phyloP scores from a whole-genome alignment of 1,284 basidiomycete species.

The Microbotryum saponariae region DNA sequence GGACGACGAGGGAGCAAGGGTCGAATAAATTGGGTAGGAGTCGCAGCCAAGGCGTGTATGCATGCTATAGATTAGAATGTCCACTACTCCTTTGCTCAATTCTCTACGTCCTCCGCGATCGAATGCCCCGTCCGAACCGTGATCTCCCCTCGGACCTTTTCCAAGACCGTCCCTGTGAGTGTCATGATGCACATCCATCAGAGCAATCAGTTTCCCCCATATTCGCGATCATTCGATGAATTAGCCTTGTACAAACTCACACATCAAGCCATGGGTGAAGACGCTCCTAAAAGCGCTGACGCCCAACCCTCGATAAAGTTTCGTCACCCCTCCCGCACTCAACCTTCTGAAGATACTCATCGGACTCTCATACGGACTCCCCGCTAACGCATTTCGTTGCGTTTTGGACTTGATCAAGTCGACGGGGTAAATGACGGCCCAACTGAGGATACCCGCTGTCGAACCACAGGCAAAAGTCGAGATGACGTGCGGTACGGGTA shows the following conservation, averaged over 20 bases:
- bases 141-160: slow-evolving; percentile 12
- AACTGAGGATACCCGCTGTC: slow-evolving; percentile 66
- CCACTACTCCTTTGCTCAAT: background rate
- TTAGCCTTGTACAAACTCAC: slow-evolving; percentile 2
- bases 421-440: slow-evolving; percentile 32
- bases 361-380: slow-evolving; percentile 55
- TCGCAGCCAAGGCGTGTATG: background rate
- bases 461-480: slow-evolving; percentile 80
- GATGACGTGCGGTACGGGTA: slow-evolving; percentile 64
- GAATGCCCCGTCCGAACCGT: slow-evolving; percentile 15
- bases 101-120: slow-evolving; percentile 2
- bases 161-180: slow-evolving; percentile 13
- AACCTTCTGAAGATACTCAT: slow-evolving; percentile 67
- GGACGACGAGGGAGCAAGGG: background rate
- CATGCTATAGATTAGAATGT: background rate
- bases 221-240: too few relatives aligned
- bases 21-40: background rate
- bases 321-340: slow-evolving; percentile 65
- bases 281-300: slow-evolving; percentile 30
- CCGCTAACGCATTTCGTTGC: slow-evolving; percentile 76
- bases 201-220: background rate
- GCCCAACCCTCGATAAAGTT: slow-evolving; percentile 76
- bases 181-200: background rate
- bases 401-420: slow-evolving; percentile 83
- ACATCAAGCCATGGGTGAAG: slow-evolving; percentile 26